A percentile compares a stretch with the other conserved stretches of the same genome.
Evolutionary conservation across 2,329 filamentous ascomycete species (phyloP).

Genomic region (Talaromyces verruculosus): DNA sequence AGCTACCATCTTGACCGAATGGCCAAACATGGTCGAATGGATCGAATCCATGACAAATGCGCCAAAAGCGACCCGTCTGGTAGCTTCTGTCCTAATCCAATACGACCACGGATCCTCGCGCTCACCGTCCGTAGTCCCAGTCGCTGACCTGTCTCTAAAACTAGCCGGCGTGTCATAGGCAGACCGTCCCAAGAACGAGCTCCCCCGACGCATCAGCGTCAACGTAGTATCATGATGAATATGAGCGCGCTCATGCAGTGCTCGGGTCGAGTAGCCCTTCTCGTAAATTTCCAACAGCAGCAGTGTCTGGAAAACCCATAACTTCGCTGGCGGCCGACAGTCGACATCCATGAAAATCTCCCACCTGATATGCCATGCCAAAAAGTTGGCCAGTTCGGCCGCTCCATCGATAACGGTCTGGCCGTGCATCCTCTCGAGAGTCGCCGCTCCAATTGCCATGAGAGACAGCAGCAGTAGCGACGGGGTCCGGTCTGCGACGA

Average conservation of each 20-base stretch:
- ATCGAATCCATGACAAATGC: conserved; percentile 95
- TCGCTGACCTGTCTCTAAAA: conserved; percentile 55
- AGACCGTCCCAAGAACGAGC: conserved; percentile 83
- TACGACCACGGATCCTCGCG: conserved; percentile 91
- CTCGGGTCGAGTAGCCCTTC: conserved; percentile 94
- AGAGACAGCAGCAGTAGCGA: conserved; percentile 82
- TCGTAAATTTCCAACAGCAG: conserved; percentile 90
- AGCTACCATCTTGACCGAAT: conserved; percentile 94
- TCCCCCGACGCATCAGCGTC: conserved; percentile 89
- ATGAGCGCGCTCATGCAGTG: conserved; percentile 89
- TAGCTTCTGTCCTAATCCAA: conserved; percentile 94
- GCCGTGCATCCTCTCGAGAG: conserved; percentile 78
- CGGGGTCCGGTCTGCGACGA: conserved; percentile 81
- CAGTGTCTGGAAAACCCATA: conserved; percentile 94
- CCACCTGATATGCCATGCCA: conserved; percentile 93
- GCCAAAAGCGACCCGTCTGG: conserved; percentile 82
- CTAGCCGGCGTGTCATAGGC: conserved; percentile 81
- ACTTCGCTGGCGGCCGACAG: conserved; percentile 85
- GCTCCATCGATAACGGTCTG: conserved; percentile 70
- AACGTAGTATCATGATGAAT: conserved; percentile 96
- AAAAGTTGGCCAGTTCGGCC: conserved; percentile 82
- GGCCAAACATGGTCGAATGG: conserved; percentile 96
- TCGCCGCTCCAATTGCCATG: conserved; percentile 89
- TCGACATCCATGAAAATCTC: conserved; percentile 90
- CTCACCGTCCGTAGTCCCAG: conserved; percentile 62